Evolutionary conservation across 2,329 filamentous ascomycete genomes (phyloP).

Genomic region (Aspergillus persii): DNA sequence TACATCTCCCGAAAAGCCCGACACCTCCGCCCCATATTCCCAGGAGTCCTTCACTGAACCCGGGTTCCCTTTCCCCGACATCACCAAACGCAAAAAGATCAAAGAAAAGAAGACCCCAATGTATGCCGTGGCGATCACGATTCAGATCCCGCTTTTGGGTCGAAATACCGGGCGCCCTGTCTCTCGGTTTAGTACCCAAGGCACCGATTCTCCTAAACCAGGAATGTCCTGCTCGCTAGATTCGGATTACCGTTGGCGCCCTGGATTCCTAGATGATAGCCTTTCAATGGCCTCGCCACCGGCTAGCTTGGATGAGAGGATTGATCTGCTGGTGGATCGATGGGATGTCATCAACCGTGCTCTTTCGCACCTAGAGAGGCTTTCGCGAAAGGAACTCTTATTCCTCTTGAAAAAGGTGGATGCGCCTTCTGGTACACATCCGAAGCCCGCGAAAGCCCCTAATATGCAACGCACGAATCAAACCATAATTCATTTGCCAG

Average conservation of each 20-base stretch:
- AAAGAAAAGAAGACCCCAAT: slow-evolving; percentile 56
- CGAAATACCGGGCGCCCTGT: slow-evolving; percentile 34
- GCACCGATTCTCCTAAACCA: slow-evolving; percentile 30
- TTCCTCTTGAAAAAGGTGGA: slow-evolving; percentile 51
- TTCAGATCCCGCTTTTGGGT: slow-evolving; percentile 50
- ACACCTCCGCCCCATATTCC: slow-evolving; percentile 31
- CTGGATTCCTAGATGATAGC: slow-evolving; percentile 38
- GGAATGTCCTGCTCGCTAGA: slow-evolving; percentile 42
- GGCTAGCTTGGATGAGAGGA: slow-evolving; percentile 52
- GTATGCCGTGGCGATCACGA: slow-evolving; percentile 58
- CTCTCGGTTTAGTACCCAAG: slow-evolving; percentile 35
- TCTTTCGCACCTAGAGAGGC: slow-evolving; percentile 52
- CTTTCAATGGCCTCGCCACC: slow-evolving; percentile 47
- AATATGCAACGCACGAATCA: slow-evolving; percentile 51
- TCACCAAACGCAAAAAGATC: slow-evolving; percentile 44
- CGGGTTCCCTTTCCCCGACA: slow-evolving; percentile 39
- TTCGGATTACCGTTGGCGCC: slow-evolving; percentile 40
- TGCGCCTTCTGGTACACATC: slow-evolving; percentile 36
- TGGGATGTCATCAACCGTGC: slow-evolving; percentile 60
- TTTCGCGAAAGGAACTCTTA: slow-evolving; percentile 53
- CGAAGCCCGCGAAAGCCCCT: slow-evolving; percentile 45
- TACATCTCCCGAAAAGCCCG: slow-evolving; percentile 32
- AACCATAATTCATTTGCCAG: slow-evolving; percentile 49
- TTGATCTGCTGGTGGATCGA: slow-evolving; percentile 56
- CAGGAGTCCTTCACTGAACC: slow-evolving; percentile 34